Conservation (phyloP, 2,329 filamentous ascomycete genomes). For the Trichoderma harzianum region DNA sequence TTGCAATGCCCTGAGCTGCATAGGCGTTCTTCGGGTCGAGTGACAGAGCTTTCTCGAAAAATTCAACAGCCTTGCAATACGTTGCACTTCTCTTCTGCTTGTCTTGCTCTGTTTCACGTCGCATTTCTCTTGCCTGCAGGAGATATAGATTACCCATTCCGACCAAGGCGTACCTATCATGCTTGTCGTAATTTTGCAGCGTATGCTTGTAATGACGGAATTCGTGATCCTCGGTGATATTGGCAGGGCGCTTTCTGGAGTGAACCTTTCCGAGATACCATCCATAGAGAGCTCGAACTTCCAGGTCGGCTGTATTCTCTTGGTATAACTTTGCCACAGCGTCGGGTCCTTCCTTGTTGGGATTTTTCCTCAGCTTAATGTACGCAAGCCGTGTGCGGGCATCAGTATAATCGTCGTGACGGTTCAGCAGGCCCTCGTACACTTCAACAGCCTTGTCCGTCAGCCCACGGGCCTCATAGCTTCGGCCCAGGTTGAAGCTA, state of each 20-base stretch:
- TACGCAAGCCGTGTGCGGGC: conserved; percentile 86
- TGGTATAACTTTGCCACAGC: conserved; percentile 83
- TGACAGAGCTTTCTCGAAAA: conserved; percentile 95
- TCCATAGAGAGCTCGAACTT: conserved; percentile 88
- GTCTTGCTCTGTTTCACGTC: conserved; percentile 81
- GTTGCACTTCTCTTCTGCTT: conserved; percentile 84
- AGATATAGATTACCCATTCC: conserved; percentile 96
- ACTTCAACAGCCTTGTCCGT: conserved; percentile 81
- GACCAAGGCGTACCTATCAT: conserved; percentile 93
- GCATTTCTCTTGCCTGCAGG: conserved; percentile 87
- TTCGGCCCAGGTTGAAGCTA: conserved; percentile 91
- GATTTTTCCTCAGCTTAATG: conserved; percentile 77
- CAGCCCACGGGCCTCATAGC: conserved; percentile 82
- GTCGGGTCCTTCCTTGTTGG: conserved; percentile 82
- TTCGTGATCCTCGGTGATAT: conserved; percentile 85
- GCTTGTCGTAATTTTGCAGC: conserved; percentile 90
- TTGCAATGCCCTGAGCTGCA: conserved; percentile 92
- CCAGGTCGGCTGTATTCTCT: conserved; percentile 77
- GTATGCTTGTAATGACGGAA: conserved; percentile 96
- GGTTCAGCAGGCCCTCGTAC: conserved; percentile 79
- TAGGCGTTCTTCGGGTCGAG: conserved; percentile 95
- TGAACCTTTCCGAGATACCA: conserved; percentile 86
- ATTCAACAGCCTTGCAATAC: conserved; percentile 91
- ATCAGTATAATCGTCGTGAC: conserved; percentile 89
- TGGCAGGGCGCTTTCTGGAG: conserved; percentile 75